Base-by-base conservation (phyloP, 495 filamentous ascomycete genomes). In the Daldinia loculata region DNA sequence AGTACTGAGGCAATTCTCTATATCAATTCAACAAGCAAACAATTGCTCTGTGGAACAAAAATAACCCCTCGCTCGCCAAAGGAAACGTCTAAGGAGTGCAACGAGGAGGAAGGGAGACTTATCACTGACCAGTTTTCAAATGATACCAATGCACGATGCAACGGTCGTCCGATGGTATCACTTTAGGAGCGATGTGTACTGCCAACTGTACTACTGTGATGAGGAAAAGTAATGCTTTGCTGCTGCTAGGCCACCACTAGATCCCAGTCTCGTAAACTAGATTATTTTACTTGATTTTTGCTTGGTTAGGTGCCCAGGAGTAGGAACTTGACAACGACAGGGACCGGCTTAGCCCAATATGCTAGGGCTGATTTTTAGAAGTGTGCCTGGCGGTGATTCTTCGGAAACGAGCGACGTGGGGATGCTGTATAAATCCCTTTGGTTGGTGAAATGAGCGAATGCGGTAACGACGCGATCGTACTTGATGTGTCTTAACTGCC, bases 401-500 rank as follows among this genome's bases (percentile, higher is more conserved):
- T 67, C 52, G 67, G 62, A 67, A 74, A 74, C 63, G 71, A 74
- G 63, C 29, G 67, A 41, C 60, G 59, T 60, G 56, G 45, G 48
- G 57, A 71, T 39, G 56, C 53, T 39, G 57, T 58, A 63, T 69
- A 69, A 64, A 45, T 63, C 41, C 66, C 61, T 43, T 73, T 73
- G 56, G 19, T 58, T 48, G 27, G 43, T 64, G 11, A 61, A 74
- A 74, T 64, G 67, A 74, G 63, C 48, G 67, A 48, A 63, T 61
- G 56, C 56, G 24, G 67, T 70, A 60, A 70, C 67, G 67, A 64
- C 62, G 63, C 62, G 59, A 71, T 74, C 60, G 67, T 32, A 67
- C 59, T 64, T 63, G 30, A 29, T 74, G 63, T 74, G 29, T 65
- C 70, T 68, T 62, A 43, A 63, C 29, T 61, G 71, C 67, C 53